Evolutionary conservation across 163 green algal genomes (phyloP), one percentile per base, ranked within the genome.

Genomic region (Chloromonas sp.): DNA sequence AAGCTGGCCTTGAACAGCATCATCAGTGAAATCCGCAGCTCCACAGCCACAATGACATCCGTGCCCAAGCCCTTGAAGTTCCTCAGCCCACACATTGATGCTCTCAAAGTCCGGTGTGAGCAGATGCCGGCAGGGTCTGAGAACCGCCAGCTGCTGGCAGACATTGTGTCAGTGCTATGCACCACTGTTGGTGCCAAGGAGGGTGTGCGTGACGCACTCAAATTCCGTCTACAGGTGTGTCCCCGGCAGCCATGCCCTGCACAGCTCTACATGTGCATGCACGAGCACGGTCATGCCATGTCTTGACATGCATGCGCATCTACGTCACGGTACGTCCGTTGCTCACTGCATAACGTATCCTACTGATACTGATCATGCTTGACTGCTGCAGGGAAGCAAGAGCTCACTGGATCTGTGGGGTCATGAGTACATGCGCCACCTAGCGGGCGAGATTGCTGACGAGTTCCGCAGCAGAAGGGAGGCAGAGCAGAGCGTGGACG

Each of bases 31-130:
- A 98, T 98, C 83, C 91, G 93, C 78, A 93, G 81, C 58, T 90
- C 97, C 57, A 99, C 96, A 0, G 96, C 94, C 3, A 97, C 93
- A 61, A 99, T 99, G 97, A 99, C 96, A 2, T 96, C 93, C 14
- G 97, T 99, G 8, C 97, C 97, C 14, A 99, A 99, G 91, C 97
- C 97, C 0, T 91, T 99, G 58, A 99, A 99, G 92, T 99, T 99
- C 89, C 93, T 99, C 80, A 89, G 93, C 2, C 87, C 92, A 0
- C 96, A 99, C 90, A 97, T 97, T 60, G 89, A 92, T 14, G 89
- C 85, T 0, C 87, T 99, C 57, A 96, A 96, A 83, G 66, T 78
- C 58, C 61, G 76, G 8, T 92, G 91, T 60, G 92, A 94, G 60
- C 81, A 66, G 13, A 83, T 95, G 87, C 76, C 84, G 1, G 81